Percentiles rank a stretch among this genome's conserved stretches.
phyloP scores from a whole-genome alignment of 192 early-diverging fungal genomes.

The Jimgerdemannia flammicorona region DNA sequence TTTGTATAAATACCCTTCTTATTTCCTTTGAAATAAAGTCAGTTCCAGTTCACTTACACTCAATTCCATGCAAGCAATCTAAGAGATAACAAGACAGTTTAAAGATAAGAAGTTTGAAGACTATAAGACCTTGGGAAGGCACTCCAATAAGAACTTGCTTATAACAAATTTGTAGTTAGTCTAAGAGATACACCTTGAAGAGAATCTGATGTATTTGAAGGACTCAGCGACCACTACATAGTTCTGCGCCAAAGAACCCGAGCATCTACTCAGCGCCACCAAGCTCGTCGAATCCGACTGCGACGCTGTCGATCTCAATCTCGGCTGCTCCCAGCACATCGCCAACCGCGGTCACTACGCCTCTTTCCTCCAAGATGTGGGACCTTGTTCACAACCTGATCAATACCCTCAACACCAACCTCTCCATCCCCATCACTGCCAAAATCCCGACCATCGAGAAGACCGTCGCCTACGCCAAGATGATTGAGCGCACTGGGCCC shows the following conservation, averaged over 20 bases:
- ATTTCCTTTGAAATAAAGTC: too few species aligned
- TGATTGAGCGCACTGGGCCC: slow-evolving; percentile 93
- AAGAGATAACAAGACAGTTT: too few species aligned
- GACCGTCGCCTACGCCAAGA: slow-evolving; percentile 91
- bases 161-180: too few species aligned
- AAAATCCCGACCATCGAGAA: slow-evolving; percentile 93
- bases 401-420: slow-evolving; percentile 69
- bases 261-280: slow-evolving; percentile 76
- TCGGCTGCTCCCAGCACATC: slow-evolving; percentile 97
- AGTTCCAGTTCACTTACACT: too few species aligned
- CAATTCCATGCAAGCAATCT: too few species aligned
- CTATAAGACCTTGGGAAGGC: too few species aligned
- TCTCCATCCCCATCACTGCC: slow-evolving; percentile 89
- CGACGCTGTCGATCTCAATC: slow-evolving; percentile 93
- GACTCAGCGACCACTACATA: too few species aligned
- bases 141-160: too few species aligned
- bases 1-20: too few species aligned
- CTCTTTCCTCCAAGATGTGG: slow-evolving; percentile 94
- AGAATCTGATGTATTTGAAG: too few species aligned
- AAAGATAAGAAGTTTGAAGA: too few species aligned
- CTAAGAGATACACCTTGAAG: too few species aligned
- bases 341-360: slow-evolving; percentile 91
- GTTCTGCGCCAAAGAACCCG: slow-evolving; percentile 98
- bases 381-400: slow-evolving; percentile 67
- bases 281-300: slow-evolving; percentile 75